These are phyloP conservation scores for Eutypa lata DNA, from an alignment of 2,329 filamentous ascomycete species.

Conservation along the genomic window DNA sequence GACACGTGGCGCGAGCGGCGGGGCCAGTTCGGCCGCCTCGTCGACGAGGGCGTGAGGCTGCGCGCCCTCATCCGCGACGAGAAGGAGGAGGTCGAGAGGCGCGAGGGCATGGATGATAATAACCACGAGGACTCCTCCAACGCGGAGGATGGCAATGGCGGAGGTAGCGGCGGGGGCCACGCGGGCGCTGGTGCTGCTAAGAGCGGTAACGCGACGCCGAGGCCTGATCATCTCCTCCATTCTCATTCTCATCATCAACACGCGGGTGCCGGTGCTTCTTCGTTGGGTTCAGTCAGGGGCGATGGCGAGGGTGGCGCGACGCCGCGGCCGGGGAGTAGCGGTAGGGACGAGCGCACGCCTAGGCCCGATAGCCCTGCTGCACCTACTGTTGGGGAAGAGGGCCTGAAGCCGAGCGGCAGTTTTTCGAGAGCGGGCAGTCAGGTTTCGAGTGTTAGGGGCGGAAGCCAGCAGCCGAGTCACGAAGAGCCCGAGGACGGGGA, in stretches of 20 bases:
- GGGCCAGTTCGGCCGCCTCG: conserved; percentile 83
- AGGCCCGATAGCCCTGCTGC: conserved; percentile 30
- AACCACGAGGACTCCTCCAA: conserved; percentile 40
- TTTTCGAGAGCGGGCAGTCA: conserved; percentile 39
- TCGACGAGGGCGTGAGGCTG: conserved; percentile 86
- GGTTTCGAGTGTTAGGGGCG: conserved; percentile 26
- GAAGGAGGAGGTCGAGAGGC: conserved; percentile 87
- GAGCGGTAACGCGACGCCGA: conserved; percentile 50
- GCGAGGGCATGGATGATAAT: conserved; percentile 68
- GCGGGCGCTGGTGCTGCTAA: conserved; percentile 43
- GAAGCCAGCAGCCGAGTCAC: conserved; percentile 34
- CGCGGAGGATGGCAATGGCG: conserved; percentile 53
- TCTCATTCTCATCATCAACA: conserved; percentile 40
- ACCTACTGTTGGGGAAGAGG: conserved; percentile 19
- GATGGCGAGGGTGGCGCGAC: conserved; percentile 27
- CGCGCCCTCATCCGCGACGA: conserved; percentile 86
- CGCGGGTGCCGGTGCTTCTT: conserved; percentile 26
- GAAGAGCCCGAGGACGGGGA: conserved; percentile 30
- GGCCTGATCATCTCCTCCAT: background rate
- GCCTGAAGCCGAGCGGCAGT: conserved; percentile 33
- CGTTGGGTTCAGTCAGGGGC: conserved; percentile 8
- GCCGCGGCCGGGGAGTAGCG: conserved; percentile 44
- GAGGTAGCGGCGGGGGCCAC: no score
- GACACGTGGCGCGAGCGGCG: conserved; percentile 80
- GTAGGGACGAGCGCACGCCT: conserved; percentile 29